Conservation (phyloP, 495 filamentous ascomycete species). For the Chaetomidium leptoderma region DNA sequence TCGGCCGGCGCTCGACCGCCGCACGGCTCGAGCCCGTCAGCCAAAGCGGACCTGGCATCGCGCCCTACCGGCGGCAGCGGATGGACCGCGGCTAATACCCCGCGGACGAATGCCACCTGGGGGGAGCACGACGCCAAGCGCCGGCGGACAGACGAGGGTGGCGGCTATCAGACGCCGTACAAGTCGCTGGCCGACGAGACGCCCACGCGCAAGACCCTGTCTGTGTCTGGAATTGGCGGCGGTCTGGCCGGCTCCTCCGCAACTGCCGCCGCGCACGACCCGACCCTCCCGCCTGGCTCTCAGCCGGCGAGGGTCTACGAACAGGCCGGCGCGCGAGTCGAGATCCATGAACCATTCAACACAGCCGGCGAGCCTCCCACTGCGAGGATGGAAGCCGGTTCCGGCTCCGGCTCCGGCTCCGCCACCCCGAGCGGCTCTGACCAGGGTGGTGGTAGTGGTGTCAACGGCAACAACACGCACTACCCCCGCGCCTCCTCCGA, state of each 20-base stretch:
- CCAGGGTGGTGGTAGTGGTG: not conserved
- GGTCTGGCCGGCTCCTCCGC: slow-evolving; percentile 31
- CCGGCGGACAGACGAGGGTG: slow-evolving; percentile 24
- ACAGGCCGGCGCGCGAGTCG: slow-evolving; percentile 10
- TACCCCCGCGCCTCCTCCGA: not conserved
- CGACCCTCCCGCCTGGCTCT: slow-evolving; percentile 24
- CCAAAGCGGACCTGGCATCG: not conserved
- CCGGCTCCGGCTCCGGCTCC: not conserved
- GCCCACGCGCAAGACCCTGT: slow-evolving; percentile 29
- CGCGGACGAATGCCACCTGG: slow-evolving; percentile 17
- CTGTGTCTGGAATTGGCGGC: slow-evolving; percentile 31
- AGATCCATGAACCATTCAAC: slow-evolving; percentile 18
- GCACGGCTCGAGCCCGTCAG: not conserved
- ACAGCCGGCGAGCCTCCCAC: not conserved
- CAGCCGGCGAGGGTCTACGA: slow-evolving; percentile 16
- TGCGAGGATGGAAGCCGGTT: not conserved
- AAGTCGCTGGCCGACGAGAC: slow-evolving; percentile 17
- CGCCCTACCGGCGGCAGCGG: slow-evolving; percentile 17
- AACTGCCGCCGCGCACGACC: slow-evolving; percentile 32
- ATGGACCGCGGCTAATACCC: slow-evolving; percentile 33
- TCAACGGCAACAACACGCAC: not conserved
- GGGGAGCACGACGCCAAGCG: slow-evolving; percentile 33
- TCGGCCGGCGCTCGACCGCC: not conserved
- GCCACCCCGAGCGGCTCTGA: slow-evolving; percentile 2
- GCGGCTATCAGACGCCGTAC: slow-evolving; percentile 19